Conservation (phyloP, 352 stramenopile genomes). For the Aphanomyces astaci region DNA sequence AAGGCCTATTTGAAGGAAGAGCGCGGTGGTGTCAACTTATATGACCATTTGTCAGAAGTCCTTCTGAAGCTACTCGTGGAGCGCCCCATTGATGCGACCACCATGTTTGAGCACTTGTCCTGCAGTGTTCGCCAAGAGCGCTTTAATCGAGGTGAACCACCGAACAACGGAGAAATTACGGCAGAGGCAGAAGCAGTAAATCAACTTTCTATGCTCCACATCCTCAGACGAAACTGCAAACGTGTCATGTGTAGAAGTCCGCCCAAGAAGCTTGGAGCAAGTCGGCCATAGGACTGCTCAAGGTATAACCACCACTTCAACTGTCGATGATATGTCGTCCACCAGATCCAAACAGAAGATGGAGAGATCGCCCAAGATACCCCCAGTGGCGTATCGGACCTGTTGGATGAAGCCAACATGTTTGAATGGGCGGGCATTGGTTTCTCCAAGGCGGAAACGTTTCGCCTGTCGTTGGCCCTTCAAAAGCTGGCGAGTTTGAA, state of each 20-base stretch:
- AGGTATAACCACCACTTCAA: slow-evolving; percentile 24
- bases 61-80: slow-evolving; percentile 83
- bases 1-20: slow-evolving; percentile 86
- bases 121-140: slow-evolving; percentile 75
- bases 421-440: slow-evolving; percentile 71
- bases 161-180: slow-evolving; percentile 26
- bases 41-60: slow-evolving; percentile 80
- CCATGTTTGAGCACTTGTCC: slow-evolving; percentile 84
- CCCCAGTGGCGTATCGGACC: slow-evolving; percentile 41
- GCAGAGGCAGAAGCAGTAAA: slow-evolving; percentile 51
- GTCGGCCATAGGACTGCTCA: slow-evolving; percentile 48
- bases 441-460: slow-evolving; percentile 66
- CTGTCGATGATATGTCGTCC: background rate
- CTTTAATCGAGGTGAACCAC: slow-evolving; percentile 31
- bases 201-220: background rate
- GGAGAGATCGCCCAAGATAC: slow-evolving; percentile 34
- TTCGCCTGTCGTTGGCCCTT: slow-evolving; percentile 55
- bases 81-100: slow-evolving; percentile 69
- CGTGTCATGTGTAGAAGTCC: slow-evolving; percentile 32
- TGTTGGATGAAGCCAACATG: slow-evolving; percentile 77
- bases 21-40: slow-evolving; percentile 59
- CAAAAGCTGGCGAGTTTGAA: slow-evolving; percentile 50
- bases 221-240: background rate
- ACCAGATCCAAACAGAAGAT: slow-evolving; percentile 42
- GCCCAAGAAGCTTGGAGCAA: slow-evolving; percentile 61